A percentile compares a stretch with the other conserved stretches of the same genome.
These are phyloP conservation scores for Corylus avellana DNA, from an alignment of 306 rosid species.

Conservation along the genomic window DNA sequence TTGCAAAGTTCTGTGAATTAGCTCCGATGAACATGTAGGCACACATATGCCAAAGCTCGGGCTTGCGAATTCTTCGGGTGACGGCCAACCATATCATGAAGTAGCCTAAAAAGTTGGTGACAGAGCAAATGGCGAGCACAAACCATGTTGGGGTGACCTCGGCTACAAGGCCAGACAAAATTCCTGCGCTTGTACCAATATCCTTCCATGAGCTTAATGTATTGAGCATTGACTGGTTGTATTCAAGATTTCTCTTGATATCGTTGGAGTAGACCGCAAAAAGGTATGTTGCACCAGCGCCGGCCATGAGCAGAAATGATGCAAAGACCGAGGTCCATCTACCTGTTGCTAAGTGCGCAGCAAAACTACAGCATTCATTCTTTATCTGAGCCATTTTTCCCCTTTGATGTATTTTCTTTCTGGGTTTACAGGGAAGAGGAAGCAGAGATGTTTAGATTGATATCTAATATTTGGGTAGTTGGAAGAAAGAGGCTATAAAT, in stretches of 20 bases:
- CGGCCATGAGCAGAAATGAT: conserved; percentile 50
- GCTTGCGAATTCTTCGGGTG: conserved; percentile 36
- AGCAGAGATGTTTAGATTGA: no score
- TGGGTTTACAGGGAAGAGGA: no score
- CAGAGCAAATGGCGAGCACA: conserved; percentile 45
- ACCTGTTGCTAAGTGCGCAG: background rate
- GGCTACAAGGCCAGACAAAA: conserved; percentile 43
- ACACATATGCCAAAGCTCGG: conserved; percentile 52
- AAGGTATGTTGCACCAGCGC: conserved; percentile 45
- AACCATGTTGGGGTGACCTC: conserved; percentile 54
- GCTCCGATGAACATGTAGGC: conserved; percentile 43
- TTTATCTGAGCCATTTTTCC: background rate
- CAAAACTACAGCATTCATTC: background rate
- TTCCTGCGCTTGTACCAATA: conserved; percentile 46
- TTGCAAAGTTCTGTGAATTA: conserved; percentile 43
- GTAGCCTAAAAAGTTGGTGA: conserved; percentile 43
- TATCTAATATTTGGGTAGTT: no score
- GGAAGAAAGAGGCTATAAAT: no score
- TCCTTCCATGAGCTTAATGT: conserved; percentile 46
- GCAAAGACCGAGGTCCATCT: conserved; percentile 52
- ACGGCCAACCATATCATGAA: conserved; percentile 59
- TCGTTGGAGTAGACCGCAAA: conserved; percentile 41
- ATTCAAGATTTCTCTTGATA: conserved; percentile 44
- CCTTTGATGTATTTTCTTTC: background rate
- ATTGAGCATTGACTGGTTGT: conserved; percentile 44